phyloP scores from a whole-genome alignment of 1,139 yeast genomes.

The Candida glucosophila region DNA sequence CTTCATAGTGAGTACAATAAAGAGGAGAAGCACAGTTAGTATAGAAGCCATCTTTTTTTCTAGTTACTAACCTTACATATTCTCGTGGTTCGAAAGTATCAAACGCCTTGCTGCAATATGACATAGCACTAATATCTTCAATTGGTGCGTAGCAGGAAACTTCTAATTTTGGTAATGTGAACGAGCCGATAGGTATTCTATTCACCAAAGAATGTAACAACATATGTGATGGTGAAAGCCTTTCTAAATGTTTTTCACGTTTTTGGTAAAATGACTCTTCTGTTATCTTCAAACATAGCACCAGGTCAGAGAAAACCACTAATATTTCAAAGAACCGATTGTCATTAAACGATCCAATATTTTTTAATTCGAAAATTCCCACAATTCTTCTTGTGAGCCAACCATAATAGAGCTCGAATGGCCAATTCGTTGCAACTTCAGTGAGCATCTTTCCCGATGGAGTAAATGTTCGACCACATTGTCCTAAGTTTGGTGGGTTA shows the following conservation, averaged over 20 bases:
- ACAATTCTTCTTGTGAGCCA: conserved; percentile 84
- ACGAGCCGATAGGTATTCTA: conserved; percentile 63
- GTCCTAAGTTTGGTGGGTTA: conserved; percentile 30
- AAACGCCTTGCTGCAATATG: conserved; percentile 32
- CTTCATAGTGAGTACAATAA: too few species aligned
- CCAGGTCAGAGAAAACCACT: conserved; percentile 71
- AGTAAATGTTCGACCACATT: conserved; percentile 61
- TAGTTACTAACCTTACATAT: conserved; percentile 8
- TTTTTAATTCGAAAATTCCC: conserved; percentile 57
- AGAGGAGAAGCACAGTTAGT: too few species aligned
- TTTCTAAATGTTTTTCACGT: conserved; percentile 15
- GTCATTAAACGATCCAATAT: conserved; percentile 17
- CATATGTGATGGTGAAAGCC: conserved; percentile 66
- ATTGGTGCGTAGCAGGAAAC: conserved; percentile 66
- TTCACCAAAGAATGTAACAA: conserved; percentile 85
- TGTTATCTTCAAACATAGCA: conserved; percentile 51
- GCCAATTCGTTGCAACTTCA: conserved; percentile 83
- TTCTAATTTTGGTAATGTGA: conserved; percentile 55
- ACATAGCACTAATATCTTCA: conserved; percentile 41
- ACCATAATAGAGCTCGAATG: conserved; percentile 75
- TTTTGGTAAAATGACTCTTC: conserved; percentile 29
- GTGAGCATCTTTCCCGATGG: conserved; percentile 86
- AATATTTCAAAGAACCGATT: conserved; percentile 57
- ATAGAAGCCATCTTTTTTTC: conserved; percentile 21
- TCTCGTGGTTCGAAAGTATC: conserved; percentile 8